Base-by-base conservation (phyloP, 2,329 filamentous ascomycete species). In the Capronia epimyces region DNA sequence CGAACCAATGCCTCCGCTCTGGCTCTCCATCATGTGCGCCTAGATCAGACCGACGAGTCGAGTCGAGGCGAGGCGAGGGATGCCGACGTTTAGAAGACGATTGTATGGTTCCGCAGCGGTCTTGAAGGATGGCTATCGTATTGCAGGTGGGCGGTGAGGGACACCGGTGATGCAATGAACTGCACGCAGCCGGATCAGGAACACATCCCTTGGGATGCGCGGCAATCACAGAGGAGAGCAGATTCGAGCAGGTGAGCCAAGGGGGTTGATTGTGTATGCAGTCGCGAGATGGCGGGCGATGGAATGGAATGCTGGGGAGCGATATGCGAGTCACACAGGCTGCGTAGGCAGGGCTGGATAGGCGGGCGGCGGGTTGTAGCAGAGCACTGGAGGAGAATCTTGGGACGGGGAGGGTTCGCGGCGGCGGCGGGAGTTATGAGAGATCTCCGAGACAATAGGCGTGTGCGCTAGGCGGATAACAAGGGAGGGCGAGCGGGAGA, bases 1-100 rank as follows among this genome's bases (percentile, higher is more conserved):
- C 63, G 73, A 71, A 61, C 63, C 67, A 61, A 66, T 25, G 41
- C 41, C 57, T 59, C 67, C 67, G 54, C 50, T 44, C 34, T 56
- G 53, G n/a, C 45, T 46, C 31, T 57, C 55, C 55, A 57, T 57
- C 18, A 36, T 45, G 52, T 36, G n/a, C 25, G 32, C 24, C 13
- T 31, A 20, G 41, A 15, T 13, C 3, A 25, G 39, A 42, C 22
- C 7, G 13, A 42, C 29, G 36, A 29, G 5, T 37, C 18, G 18
- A 12, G 9, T 10, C 3, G 12, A 22, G 18, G 16, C 18, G 10
- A 6, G 25, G 25, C 25, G 25, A 27, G 25, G n/a, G n/a, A 25
- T 27, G 22, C 29, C 41, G 9, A 37, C 18, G 15, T 18, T 18
- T 18, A 20, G 13, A 5, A 15, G 25, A 15, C 41, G 15, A 43